Base-by-base conservation (phyloP, 73 alveolate species). In the Blepharisma stoltei region DNA sequence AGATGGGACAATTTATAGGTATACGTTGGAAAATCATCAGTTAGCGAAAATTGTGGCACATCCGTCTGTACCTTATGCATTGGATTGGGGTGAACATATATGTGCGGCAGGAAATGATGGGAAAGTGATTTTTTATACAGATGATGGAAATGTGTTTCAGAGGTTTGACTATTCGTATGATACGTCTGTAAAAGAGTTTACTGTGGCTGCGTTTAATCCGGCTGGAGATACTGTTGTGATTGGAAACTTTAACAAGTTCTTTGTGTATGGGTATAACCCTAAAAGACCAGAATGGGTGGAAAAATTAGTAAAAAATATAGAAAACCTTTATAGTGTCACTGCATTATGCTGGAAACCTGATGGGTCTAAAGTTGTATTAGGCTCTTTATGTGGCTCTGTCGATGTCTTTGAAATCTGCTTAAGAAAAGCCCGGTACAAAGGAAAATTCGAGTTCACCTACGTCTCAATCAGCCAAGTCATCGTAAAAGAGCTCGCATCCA, bases 301-400 rank as follows among this genome's bases (percentile, higher is more conserved):
- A 44, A 81, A 67, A 76, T 93, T 98, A 78, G 86, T 90, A 79
- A 95, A 91, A 82, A 87, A 90, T 75, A 94, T 98, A 38, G 99
- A 95, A 71, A 96, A 96, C 89, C 92, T 92, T 85, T 98, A 98
- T 92, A 80, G 98, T 7, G 98, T 97, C 23, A 97, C 99, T 6
- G 98, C 99, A 11, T 84, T 96, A 49, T 90, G 98, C 45, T 98
- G 99, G 99, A 97, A 97, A 65, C 93, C 93, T 67, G 99, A 98
- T 78, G 98, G 99, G 77, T 91, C 98, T 25, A 94, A 95, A 53
- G 85, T 98, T 69, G 97, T 95, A 67, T 96, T 96, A 27, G 99
- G 99, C 18, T 94, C 97, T 54, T 88, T 97, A 67, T 94, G 98
- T 69, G 98, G 98, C 49, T 90, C 98, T 55, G 99, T 97, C 7